Evolutionary conservation across 345 rosid species (phyloP).

Genomic region (Eutrema japonicum): DNA sequence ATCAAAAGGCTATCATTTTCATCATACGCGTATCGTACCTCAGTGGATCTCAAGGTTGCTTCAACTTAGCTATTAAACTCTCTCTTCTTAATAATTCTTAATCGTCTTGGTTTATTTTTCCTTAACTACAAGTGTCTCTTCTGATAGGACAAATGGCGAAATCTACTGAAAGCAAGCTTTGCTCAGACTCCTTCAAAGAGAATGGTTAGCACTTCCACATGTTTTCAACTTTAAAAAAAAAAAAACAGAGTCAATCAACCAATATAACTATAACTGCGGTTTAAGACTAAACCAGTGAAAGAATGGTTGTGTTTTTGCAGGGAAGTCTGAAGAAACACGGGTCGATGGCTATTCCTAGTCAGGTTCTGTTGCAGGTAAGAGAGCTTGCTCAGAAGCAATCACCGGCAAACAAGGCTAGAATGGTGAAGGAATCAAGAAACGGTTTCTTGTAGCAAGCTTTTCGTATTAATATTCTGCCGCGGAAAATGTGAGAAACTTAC

Average conservation of each 20-base stretch:
- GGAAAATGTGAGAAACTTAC: constrained; percentile 15
- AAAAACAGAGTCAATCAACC: neutral
- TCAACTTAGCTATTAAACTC: constrained; percentile 4
- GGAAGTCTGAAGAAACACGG: constrained; percentile 64
- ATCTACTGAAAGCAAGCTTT: constrained; percentile 83
- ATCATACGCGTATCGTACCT: constrained; percentile 69
- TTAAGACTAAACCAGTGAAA: constrained; percentile 4
- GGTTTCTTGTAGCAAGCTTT: constrained; percentile 57
- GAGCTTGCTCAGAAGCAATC: constrained; percentile 79
- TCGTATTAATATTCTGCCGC: neutral
- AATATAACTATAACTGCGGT: neutral
- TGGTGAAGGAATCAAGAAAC: constrained; percentile 47
- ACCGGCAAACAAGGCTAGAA: constrained; percentile 50
- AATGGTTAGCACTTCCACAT: constrained; percentile 51
- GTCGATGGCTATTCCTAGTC: constrained; percentile 65
- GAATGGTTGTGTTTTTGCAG: constrained; percentile 44
- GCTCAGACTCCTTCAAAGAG: constrained; percentile 62
- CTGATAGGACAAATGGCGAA: constrained; percentile 91
- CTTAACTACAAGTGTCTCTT: constrained; percentile 21
- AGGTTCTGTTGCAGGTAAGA: constrained; percentile 69
- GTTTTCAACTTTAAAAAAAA: neutral
- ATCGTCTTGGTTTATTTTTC: neutral
- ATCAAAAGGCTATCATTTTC: constrained; percentile 83
- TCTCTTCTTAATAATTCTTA: neutral
- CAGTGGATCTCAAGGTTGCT: constrained; percentile 94